These are phyloP conservation scores for Cephalotrichum gorgonifer DNA, from an alignment of 2,329 filamentous ascomycete species.

Conservation along the genomic window DNA sequence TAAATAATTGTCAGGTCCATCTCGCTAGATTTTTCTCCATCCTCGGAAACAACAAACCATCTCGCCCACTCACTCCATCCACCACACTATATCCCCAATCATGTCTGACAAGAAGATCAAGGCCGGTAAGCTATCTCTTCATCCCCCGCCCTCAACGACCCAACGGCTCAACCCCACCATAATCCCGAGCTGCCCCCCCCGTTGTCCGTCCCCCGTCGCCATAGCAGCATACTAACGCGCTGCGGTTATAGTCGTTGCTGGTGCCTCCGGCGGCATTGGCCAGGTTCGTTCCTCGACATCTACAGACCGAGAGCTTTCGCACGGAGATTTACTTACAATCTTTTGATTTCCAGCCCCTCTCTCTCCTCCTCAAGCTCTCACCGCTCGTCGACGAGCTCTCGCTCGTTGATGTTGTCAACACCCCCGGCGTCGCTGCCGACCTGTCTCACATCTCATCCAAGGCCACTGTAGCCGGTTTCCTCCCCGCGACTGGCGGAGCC, in stretches of 20 bases:
- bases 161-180: too few relatives aligned
- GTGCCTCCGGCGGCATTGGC: slow-evolving; percentile 96
- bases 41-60: background rate
- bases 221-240: background rate
- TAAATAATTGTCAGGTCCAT: slow-evolving; percentile 3
- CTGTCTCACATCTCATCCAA: slow-evolving; percentile 93
- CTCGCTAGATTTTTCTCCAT: background rate
- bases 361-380: slow-evolving; percentile 86
- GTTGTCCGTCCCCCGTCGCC: too few relatives aligned
- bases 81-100: slow-evolving; percentile 2
- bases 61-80: slow-evolving; percentile 1
- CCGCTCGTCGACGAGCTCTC: slow-evolving; percentile 84
- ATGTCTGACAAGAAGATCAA: slow-evolving; percentile 41
- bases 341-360: slow-evolving; percentile 60
- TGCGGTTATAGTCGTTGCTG: slow-evolving; percentile 62
- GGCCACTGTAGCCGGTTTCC: slow-evolving; percentile 78
- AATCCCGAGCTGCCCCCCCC: too few relatives aligned
- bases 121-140: slow-evolving; percentile 36
- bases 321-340: background rate
- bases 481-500: slow-evolving; percentile 76
- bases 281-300: slow-evolving; percentile 48
- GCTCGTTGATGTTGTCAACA: slow-evolving; percentile 99
- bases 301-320: background rate
- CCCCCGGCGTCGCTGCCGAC: slow-evolving; percentile 88
- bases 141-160: background rate